phyloP scores from a whole-genome alignment of 345 rosid species.

The Citrus medica region DNA sequence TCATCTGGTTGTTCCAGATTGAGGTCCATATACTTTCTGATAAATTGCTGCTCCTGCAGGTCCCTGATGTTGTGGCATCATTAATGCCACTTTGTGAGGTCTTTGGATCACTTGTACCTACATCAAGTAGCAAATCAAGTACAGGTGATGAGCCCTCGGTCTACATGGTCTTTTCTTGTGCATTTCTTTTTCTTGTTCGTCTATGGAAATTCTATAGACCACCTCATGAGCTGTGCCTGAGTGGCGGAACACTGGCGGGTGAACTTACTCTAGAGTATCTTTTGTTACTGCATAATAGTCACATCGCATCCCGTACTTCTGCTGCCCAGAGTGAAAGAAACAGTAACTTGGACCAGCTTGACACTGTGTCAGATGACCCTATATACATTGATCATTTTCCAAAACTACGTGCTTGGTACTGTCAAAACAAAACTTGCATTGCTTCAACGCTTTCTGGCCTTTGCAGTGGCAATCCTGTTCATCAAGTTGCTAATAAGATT shows the following conservation, averaged over 20 bases:
- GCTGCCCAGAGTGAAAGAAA: conserved; percentile 23
- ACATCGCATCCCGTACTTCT: conserved; percentile 26
- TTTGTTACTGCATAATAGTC: conserved; percentile 45
- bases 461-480: conserved; percentile 47
- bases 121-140: conserved; percentile 26
- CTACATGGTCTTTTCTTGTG: conserved; percentile 60
- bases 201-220: conserved; percentile 75
- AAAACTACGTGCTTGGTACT: conserved; percentile 63
- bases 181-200: conserved; percentile 70
- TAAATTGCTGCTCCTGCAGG: conserved; percentile 29
- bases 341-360: conserved; percentile 15
- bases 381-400: conserved; percentile 50
- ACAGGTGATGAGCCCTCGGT: conserved; percentile 38
- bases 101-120: conserved; percentile 56
- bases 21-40: conserved; percentile 12
- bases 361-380: conserved; percentile 30
- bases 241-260: conserved; percentile 36
- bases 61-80: conserved; percentile 71
- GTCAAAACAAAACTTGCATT: conserved; percentile 58
- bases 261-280: conserved; percentile 61
- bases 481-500: conserved; percentile 54
- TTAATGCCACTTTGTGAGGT: conserved; percentile 67
- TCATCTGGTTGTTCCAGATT: neutral
- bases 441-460: conserved; percentile 57
- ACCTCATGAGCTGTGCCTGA: conserved; percentile 37